phyloP scores from a whole-genome alignment of 2,329 filamentous ascomycete genomes.

The Pezizomycotina sp. region DNA sequence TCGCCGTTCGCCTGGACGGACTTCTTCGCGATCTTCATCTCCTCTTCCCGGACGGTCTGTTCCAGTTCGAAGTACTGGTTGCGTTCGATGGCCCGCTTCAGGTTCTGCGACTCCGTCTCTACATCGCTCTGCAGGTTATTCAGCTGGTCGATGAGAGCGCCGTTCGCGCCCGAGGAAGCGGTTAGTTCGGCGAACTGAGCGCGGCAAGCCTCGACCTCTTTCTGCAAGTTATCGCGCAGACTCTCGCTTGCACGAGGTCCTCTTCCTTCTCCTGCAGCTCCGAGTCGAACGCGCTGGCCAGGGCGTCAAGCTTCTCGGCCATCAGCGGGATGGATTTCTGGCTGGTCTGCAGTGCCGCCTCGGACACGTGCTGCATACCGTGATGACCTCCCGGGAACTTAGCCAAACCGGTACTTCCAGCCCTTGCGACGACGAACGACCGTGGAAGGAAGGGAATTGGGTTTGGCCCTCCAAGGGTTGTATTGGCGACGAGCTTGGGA shows the following conservation, averaged over 20 bases:
- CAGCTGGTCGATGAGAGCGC: constrained; percentile 20
- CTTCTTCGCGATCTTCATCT: constrained; percentile 13
- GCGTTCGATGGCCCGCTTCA: constrained; percentile 14
- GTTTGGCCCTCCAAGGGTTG: constrained; percentile 34
- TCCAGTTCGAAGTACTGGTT: constrained; percentile 18
- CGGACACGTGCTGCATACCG: constrained; percentile 36
- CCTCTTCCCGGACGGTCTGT: constrained; percentile 12
- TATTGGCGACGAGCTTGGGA: constrained; percentile 48
- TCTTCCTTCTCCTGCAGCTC: constrained; percentile 59
- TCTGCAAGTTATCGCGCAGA: constrained; percentile 50
- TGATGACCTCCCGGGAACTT: constrained; percentile 23
- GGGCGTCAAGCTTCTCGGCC: constrained; percentile 53
- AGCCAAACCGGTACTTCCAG: constrained; percentile 21
- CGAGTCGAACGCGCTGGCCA: constrained; percentile 55
- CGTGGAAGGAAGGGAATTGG: constrained; percentile 28
- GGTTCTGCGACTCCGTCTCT: constrained; percentile 9
- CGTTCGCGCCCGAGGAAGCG: constrained; percentile 21
- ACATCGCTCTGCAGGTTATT: constrained; percentile 12
- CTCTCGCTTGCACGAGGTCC: constrained; percentile 49
- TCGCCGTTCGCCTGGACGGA: constrained; percentile 19
- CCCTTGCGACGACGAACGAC: constrained; percentile 20
- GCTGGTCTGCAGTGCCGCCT: constrained; percentile 52
- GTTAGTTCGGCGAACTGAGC: constrained; percentile 22
- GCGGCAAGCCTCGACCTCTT: constrained; percentile 34
- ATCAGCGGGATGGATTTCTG: constrained; percentile 52